Evolutionary conservation across 2,329 filamentous ascomycete species (phyloP).

Genomic region (Pyrenophora graminea): DNA sequence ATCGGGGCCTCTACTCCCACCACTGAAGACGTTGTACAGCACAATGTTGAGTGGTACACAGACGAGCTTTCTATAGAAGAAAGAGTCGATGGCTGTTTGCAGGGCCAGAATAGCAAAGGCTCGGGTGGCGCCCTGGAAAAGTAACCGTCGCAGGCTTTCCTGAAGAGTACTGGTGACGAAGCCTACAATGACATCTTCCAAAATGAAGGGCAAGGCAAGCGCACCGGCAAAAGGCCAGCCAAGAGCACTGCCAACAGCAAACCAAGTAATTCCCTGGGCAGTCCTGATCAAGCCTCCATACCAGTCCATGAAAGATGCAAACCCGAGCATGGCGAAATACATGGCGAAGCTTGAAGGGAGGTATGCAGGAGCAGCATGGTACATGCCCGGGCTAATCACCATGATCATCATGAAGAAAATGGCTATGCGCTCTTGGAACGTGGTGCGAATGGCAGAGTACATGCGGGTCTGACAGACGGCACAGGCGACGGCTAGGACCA

Average conservation of each 20-base stretch:
- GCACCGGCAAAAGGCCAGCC: constrained; percentile 95
- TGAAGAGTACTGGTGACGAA: constrained; percentile 61
- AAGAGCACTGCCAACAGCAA: constrained; percentile 79
- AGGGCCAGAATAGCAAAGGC: constrained; percentile 68
- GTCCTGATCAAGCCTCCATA: constrained; percentile 73
- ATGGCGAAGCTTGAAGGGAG: constrained; percentile 96
- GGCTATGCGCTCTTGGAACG: constrained; percentile 80
- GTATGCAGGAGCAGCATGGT: constrained; percentile 84
- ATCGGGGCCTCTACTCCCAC: constrained; percentile 75
- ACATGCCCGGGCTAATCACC: constrained; percentile 85
- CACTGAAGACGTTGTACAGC: constrained; percentile 90
- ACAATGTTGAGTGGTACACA: constrained; percentile 91
- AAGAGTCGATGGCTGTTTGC: constrained; percentile 74
- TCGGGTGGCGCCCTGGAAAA: constrained; percentile 68
- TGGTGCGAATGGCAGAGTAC: constrained; percentile 75
- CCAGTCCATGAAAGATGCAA: constrained; percentile 90
- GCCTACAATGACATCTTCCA: constrained; percentile 71
- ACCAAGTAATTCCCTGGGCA: constrained; percentile 84
- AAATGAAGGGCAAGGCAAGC: constrained; percentile 76
- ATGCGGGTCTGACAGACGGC: constrained; percentile 81
- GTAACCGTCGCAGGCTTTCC: constrained; percentile 63
- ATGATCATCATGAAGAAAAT: constrained; percentile 78
- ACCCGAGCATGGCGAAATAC: constrained; percentile 86
- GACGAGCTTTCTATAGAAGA: constrained; percentile 80
- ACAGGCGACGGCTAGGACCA: constrained; percentile 73